phyloP scores from a whole-genome alignment of 306 rosid genomes.

The Corylus avellana region DNA sequence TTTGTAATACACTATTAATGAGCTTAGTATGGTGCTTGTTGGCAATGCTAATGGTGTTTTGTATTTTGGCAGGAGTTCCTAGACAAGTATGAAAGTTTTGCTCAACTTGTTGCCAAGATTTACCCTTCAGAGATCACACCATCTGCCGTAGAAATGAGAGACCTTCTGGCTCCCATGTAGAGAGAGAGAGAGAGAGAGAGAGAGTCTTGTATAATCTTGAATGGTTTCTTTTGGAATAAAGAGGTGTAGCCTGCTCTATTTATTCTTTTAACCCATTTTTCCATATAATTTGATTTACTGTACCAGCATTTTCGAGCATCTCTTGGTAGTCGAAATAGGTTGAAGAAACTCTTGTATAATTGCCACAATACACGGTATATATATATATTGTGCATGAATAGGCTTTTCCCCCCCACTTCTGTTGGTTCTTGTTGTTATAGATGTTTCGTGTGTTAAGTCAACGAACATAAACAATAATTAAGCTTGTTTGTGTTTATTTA shows the following conservation, averaged over 20 bases:
- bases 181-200: constrained; percentile 7
- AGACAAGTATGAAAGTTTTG: constrained; percentile 83
- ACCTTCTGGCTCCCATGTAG: constrained; percentile 68
- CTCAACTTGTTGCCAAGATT: constrained; percentile 75
- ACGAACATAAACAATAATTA: no score
- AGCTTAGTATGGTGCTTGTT: background rate
- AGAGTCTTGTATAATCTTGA: constrained; percentile 14
- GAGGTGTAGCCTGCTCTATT: constrained; percentile 16
- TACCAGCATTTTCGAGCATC: background rate
- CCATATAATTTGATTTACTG: constrained; percentile 27
- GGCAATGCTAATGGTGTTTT: constrained; percentile 24
- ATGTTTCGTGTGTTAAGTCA: background rate
- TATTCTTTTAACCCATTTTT: background rate
- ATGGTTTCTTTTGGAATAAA: constrained; percentile 20
- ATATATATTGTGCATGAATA: background rate
- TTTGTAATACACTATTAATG: background rate
- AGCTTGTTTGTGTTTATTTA: no score
- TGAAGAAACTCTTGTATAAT: background rate
- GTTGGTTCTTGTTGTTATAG: background rate
- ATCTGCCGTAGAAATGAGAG: constrained; percentile 66
- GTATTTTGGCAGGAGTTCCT: constrained; percentile 71
- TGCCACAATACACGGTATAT: background rate
- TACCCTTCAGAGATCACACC: constrained; percentile 74
- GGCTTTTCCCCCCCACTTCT: background rate
- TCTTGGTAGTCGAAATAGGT: background rate